Conservation (phyloP, 2,329 filamentous ascomycete species). For the Fusarium coicis region DNA sequence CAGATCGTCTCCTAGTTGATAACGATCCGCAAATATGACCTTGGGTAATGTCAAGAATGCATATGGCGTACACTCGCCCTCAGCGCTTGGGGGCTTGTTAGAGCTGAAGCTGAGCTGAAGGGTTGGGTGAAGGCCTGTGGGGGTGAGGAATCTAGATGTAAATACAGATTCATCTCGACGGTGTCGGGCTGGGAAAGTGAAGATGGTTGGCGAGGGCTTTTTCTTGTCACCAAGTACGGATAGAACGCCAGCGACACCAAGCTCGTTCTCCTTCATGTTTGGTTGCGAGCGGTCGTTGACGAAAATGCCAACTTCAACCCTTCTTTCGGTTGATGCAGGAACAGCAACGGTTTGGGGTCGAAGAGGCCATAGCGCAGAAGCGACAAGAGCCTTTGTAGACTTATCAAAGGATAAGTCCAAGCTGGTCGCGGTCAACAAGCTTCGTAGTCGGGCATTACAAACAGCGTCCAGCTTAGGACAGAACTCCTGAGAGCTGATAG, state of each 20-base stretch:
- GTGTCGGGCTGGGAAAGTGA: slow-evolving; percentile 86
- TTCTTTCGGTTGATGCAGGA: slow-evolving; percentile 56
- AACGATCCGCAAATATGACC: slow-evolving; percentile 84
- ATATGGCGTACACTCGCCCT: slow-evolving; percentile 76
- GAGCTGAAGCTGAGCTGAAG: slow-evolving; percentile 74
- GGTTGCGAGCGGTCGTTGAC: slow-evolving; percentile 67
- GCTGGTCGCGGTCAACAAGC: slow-evolving; percentile 64
- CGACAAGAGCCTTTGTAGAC: slow-evolving; percentile 70
- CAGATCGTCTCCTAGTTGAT: slow-evolving; percentile 80
- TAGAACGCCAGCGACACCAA: slow-evolving; percentile 82
- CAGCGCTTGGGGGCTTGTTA: slow-evolving; percentile 60
- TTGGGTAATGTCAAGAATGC: slow-evolving; percentile 86
- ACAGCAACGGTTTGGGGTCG: slow-evolving; percentile 54
- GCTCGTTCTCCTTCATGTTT: slow-evolving; percentile 73
- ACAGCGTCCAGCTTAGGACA: slow-evolving; percentile 59
- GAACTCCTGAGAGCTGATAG: slow-evolving; percentile 62
- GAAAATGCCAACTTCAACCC: slow-evolving; percentile 85
- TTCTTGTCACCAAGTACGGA: slow-evolving; percentile 80
- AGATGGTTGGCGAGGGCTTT: slow-evolving; percentile 79
- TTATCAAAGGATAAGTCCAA: slow-evolving; percentile 83
- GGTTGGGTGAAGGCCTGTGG: slow-evolving; percentile 86
- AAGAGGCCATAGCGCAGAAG: slow-evolving; percentile 73
- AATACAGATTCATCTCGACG: slow-evolving; percentile 68
- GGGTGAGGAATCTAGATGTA: slow-evolving; percentile 70
- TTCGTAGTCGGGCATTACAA: slow-evolving; percentile 62